phyloP scores from a whole-genome alignment of 2,329 filamentous ascomycete species.

The Sarocladium strictum region DNA sequence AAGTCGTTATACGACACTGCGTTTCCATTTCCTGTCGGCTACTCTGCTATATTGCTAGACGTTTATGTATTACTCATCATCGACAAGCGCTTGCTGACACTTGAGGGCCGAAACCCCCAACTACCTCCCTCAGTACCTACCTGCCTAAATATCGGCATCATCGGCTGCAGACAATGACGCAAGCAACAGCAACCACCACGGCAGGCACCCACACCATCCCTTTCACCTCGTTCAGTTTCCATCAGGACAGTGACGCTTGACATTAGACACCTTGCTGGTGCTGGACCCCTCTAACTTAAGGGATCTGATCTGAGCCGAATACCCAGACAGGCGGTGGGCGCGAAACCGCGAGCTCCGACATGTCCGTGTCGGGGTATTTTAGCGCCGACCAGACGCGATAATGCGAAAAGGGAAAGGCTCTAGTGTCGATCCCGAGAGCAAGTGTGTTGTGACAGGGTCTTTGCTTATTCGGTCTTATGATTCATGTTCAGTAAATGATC shows the following conservation, averaged over 20 bases:
- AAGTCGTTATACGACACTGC: too few relatives aligned
- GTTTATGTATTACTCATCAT: neutral
- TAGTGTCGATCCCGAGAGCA: neutral
- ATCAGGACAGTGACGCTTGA: too few relatives aligned
- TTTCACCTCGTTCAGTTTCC: neutral
- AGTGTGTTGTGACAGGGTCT: neutral
- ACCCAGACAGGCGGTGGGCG: neutral
- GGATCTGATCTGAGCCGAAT: neutral
- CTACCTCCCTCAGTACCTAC: neutral
- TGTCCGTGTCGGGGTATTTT: neutral
- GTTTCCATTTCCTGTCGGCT: too few relatives aligned
- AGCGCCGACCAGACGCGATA: neutral
- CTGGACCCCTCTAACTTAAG: too few relatives aligned
- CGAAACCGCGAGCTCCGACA: constrained; percentile 1
- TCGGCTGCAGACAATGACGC: neutral
- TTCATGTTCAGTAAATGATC: too few relatives aligned
- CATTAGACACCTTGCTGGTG: too few relatives aligned
- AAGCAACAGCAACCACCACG: neutral
- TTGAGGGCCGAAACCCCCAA: too few relatives aligned
- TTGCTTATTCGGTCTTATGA: too few relatives aligned
- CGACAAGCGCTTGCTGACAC: neutral
- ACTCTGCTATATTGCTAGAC: too few relatives aligned
- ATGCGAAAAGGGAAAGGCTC: too few relatives aligned
- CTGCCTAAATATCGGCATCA: neutral
- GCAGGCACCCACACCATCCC: neutral